These are phyloP conservation scores for Mucor piriformis DNA, from an alignment of 371 early-diverging fungal genomes.

Conservation along the genomic window DNA sequence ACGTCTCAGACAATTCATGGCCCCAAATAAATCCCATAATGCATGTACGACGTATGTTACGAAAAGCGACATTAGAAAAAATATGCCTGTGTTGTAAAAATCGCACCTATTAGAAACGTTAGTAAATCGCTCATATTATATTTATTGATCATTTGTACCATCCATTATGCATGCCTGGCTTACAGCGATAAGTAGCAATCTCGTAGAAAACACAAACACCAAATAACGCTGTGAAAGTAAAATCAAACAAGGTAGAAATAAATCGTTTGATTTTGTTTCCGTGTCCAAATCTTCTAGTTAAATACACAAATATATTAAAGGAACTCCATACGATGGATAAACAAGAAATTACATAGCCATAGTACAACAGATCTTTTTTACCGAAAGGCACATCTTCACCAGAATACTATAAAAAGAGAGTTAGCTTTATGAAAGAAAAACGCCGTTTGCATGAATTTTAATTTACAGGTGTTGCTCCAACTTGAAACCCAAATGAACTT, in stretches of 20 bases:
- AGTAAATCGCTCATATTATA: not conserved
- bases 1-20: constrained; percentile 22
- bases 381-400: constrained; percentile 21
- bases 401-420: constrained; percentile 15
- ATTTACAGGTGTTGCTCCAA: constrained; percentile 43
- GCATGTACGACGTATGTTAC: constrained; percentile 24
- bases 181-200: constrained; percentile 34
- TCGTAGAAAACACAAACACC: constrained; percentile 38
- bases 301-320: constrained; percentile 36
- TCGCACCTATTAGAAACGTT: constrained; percentile 28
- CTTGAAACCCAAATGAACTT: constrained; percentile 45
- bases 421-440: not conserved
- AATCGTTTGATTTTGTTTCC: constrained; percentile 34
- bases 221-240: constrained; percentile 31
- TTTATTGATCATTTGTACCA: constrained; percentile 20
- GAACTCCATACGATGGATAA: constrained; percentile 31
- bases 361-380: constrained; percentile 25
- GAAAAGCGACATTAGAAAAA: constrained; percentile 33
- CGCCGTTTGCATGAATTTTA: too few species aligned
- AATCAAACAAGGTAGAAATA: constrained; percentile 25
- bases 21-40: constrained; percentile 39
- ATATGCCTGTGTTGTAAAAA: constrained; percentile 40
- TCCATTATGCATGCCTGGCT: constrained; percentile 37
- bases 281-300: constrained; percentile 30
- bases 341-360: constrained; percentile 26